phyloP scores from a whole-genome alignment of 148 eudicot species.

The Nepenthes gracilis region DNA sequence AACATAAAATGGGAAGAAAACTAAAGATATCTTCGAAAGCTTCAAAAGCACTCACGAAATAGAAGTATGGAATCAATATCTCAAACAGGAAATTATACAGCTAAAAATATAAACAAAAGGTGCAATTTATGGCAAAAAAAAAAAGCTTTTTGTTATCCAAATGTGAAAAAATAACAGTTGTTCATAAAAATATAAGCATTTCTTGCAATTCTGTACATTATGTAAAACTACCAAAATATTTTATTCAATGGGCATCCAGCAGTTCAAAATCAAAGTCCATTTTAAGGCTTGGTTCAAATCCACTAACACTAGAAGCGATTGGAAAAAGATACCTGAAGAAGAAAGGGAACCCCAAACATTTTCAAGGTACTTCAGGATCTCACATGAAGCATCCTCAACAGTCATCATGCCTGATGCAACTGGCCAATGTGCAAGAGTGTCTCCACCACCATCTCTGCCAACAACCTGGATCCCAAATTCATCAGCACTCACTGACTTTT shows the following conservation, averaged over 20 bases:
- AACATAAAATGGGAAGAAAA: no score
- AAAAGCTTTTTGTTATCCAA: not conserved
- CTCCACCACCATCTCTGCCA: constrained; percentile 88
- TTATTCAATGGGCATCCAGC: no score
- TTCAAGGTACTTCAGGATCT: constrained; percentile 76
- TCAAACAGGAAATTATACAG: no score
- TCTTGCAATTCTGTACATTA: no score
- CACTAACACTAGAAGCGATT: not conserved
- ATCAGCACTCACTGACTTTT: not conserved
- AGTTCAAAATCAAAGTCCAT: not conserved
- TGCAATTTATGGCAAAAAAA: no score
- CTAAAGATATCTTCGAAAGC: no score
- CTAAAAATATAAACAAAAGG: no score
- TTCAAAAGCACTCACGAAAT: no score
- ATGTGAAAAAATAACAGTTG: not conserved
- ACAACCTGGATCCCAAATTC: constrained; percentile 37
- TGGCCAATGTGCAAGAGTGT: constrained; percentile 97
- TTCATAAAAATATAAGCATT: no score
- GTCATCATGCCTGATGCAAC: constrained; percentile 52
- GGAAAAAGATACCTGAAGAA: constrained; percentile 48
- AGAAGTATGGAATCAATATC: no score
- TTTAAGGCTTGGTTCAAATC: not conserved
- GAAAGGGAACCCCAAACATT: constrained; percentile 83
- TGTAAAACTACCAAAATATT: no score
- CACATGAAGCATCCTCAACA: constrained; percentile 82